Evolutionary conservation across 805 yeast species (phyloP), one percentile per base, ranked within the genome.

Genomic region (Myxozyma lipomycoides): DNA sequence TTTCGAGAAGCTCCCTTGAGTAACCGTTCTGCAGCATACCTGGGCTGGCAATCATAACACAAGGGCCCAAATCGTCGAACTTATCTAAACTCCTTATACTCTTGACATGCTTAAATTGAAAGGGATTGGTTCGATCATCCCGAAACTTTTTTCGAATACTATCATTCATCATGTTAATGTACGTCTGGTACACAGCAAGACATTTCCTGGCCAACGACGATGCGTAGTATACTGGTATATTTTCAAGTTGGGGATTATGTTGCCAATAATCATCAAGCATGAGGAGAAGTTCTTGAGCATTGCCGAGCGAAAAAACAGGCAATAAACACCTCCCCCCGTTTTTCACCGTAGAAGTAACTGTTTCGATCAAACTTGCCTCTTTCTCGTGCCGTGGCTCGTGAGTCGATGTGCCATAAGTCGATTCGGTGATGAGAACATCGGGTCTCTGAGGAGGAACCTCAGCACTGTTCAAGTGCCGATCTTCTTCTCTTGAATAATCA

Each of bases 331-430:
- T 76, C 1, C 99, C 99, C 37, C 97, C 98, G 61, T 85, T 86
- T 24, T 76, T 70, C 4, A 93, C 71, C 0, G 97, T 88, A 0
- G 86, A 77, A 62, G 93, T 97, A 21, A 93, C 86, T 34, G 88
- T 69, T 42, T 82, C 82, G 5, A 95, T 86, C 55, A 93, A 72
- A 60, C 90, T 78, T 12, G 78, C 73, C 67, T 93, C 99, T 66
- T 90, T 84, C 54, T 87, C 95, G 22, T 77, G 67, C 55, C 97
- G 74, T 1, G 96, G 95, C 64, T 89, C 95, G 65, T 90, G 96
- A 0, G 96, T 87, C 36, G 97, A 97, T 0, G 98, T 93, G 49
- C 99, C 99, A 67, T 90, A 93, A 0, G 99, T 93, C 3, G 96
- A 85, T 67, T 93, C 99, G 1, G 95, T 85, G 61, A 93, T 90